Evolutionary conservation across 169 alveolate genomes (phyloP).

Genomic region (Neospora caninum): DNA sequence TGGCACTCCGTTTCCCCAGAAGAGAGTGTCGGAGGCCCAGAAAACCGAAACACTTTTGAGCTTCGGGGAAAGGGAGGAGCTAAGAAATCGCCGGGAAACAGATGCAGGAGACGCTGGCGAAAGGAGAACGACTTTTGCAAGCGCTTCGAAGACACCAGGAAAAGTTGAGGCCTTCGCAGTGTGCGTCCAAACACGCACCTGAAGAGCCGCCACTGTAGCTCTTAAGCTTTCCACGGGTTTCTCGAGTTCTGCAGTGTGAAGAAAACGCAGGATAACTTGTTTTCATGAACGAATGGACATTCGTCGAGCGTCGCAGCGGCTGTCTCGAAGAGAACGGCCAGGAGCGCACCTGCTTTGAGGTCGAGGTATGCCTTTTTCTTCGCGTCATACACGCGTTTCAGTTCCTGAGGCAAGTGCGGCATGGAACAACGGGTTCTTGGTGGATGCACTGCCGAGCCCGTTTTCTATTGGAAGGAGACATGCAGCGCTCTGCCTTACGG

Average conservation of each 20-base stretch:
- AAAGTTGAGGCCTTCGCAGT: too few relatives aligned
- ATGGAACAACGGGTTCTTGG: background rate
- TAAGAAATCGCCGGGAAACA: too few relatives aligned
- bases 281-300: background rate
- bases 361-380: background rate
- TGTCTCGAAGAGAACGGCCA: background rate
- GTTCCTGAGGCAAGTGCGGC: constrained; percentile 8
- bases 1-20: too few relatives aligned
- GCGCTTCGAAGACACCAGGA: too few relatives aligned
- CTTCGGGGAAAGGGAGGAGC: too few relatives aligned
- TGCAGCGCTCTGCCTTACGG: too few relatives aligned
- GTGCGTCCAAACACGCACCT: background rate
- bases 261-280: background rate
- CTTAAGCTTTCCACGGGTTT: background rate
- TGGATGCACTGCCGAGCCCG: too few relatives aligned
- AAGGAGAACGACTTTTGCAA: too few relatives aligned
- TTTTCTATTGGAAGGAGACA: too few relatives aligned
- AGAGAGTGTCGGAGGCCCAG: too few relatives aligned
- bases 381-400: background rate
- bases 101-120: too few relatives aligned
- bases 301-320: background rate
- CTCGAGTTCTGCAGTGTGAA: constrained; percentile 7
- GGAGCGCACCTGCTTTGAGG: background rate
- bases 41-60: too few relatives aligned
- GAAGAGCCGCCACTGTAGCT: background rate